Conservation (phyloP, 2,329 filamentous ascomycete genomes). For the Blastomyces parvus region DNA sequence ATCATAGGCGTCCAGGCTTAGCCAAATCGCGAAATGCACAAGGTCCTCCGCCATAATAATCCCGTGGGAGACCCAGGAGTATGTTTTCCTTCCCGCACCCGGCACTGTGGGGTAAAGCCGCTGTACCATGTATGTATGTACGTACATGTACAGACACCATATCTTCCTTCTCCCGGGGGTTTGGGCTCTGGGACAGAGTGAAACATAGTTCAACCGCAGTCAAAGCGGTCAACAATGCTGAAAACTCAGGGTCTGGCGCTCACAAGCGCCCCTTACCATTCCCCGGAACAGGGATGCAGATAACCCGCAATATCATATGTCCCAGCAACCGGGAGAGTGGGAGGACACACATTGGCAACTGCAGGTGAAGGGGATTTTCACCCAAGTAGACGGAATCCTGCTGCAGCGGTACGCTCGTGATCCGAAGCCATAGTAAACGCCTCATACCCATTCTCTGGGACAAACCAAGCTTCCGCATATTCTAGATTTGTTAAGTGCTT, state of each 20-base stretch:
- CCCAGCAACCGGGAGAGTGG: background rate
- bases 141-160: background rate
- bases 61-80: background rate
- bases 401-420: background rate
- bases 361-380: background rate
- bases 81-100: background rate
- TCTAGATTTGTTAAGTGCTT: background rate
- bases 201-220: constrained; percentile 1
- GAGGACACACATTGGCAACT: background rate
- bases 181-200: background rate
- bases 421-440: background rate
- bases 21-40: background rate
- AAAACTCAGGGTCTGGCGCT: background rate
- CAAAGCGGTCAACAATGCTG: background rate
- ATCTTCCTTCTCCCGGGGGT: background rate
- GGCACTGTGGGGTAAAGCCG: background rate
- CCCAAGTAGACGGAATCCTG: background rate
- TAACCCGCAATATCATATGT: background rate
- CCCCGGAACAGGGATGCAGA: background rate
- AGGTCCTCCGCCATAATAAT: background rate
- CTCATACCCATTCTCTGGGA: background rate
- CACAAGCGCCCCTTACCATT: background rate
- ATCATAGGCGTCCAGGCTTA: background rate
- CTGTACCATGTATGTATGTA: background rate
- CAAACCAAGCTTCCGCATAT: background rate